phyloP scores from a whole-genome alignment of 805 yeast species.

The Nakazawaea laoshanensis region DNA sequence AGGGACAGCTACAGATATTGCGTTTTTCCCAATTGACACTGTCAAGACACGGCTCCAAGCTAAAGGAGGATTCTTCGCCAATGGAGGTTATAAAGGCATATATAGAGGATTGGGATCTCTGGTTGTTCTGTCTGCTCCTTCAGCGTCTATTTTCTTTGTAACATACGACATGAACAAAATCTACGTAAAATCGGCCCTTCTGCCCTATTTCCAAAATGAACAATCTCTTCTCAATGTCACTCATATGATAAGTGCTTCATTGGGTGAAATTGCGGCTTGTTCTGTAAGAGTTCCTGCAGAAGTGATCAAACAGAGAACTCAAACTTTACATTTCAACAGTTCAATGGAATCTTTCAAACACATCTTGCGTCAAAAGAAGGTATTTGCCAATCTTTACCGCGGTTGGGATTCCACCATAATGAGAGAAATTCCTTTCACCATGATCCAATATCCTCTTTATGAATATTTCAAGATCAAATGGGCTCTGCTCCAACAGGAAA shows the following conservation, averaged over 20 bases:
- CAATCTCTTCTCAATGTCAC: conserved; percentile 31
- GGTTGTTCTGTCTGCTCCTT: conserved; percentile 90
- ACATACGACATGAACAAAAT: conserved; percentile 74
- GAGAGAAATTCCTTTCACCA: conserved; percentile 95
- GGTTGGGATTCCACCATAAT: conserved; percentile 91
- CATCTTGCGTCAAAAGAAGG: conserved; percentile 49
- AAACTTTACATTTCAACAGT: conserved; percentile 48
- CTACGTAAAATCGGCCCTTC: conserved; percentile 16
- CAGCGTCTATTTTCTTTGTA: conserved; percentile 68
- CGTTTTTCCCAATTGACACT: conserved; percentile 95
- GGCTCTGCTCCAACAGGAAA: conserved; percentile 32
- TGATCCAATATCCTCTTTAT: conserved; percentile 91
- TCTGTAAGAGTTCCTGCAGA: conserved; percentile 94
- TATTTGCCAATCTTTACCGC: conserved; percentile 70
- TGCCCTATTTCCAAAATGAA: conserved; percentile 16
- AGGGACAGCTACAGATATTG: conserved; percentile 91
- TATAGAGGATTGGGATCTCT: conserved; percentile 92
- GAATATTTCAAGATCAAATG: conserved; percentile 66
- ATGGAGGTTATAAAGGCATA: conserved; percentile 91
- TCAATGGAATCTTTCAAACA: conserved; percentile 63
- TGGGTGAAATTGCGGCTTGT: conserved; percentile 93
- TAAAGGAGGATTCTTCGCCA: conserved; percentile 82
- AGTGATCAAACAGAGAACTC: conserved; percentile 91
- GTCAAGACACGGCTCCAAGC: conserved; percentile 93
- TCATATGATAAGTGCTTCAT: conserved; percentile 83